Evolutionary conservation across 495 filamentous ascomycete genomes (phyloP).

Genomic region (Hypoxylon trugodes): DNA sequence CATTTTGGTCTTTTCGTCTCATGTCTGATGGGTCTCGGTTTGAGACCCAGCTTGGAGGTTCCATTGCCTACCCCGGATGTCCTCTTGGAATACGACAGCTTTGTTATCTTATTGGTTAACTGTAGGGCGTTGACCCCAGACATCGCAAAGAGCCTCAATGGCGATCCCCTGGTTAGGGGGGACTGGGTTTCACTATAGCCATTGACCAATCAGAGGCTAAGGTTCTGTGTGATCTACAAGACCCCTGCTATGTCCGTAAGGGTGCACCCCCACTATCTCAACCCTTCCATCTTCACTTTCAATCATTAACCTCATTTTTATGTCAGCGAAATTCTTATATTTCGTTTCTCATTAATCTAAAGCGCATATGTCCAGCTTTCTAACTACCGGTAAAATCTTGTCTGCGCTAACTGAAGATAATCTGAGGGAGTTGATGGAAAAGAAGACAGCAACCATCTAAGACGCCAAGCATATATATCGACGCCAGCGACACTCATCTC

Average conservation of each 20-base stretch:
- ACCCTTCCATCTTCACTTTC: conserved; percentile 5
- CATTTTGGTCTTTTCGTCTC: conserved; percentile 28
- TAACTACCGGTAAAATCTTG: background rate
- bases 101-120: conserved; percentile 19
- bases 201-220: conserved; percentile 28
- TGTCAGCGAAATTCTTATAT: background rate
- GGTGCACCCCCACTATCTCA: conserved; percentile 26
- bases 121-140: background rate
- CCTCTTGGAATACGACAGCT: conserved; percentile 7
- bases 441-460: conserved; percentile 5
- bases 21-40: conserved; percentile 25
- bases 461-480: conserved; percentile 20
- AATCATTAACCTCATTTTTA: background rate
- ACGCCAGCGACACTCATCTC: background rate
- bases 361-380: background rate
- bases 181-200: conserved; percentile 37
- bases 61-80: background rate
- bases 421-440: too few relatives aligned
- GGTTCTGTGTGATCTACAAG: conserved; percentile 35
- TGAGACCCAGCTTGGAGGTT: conserved; percentile 6
- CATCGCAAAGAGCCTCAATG: conserved; percentile 36
- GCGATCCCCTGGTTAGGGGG: conserved; percentile 33
- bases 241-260: conserved; percentile 26
- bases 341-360: conserved; percentile 4
- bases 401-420: background rate